phyloP scores from a whole-genome alignment of 2,329 filamentous ascomycete species.

The Botrytis sinoallii region DNA sequence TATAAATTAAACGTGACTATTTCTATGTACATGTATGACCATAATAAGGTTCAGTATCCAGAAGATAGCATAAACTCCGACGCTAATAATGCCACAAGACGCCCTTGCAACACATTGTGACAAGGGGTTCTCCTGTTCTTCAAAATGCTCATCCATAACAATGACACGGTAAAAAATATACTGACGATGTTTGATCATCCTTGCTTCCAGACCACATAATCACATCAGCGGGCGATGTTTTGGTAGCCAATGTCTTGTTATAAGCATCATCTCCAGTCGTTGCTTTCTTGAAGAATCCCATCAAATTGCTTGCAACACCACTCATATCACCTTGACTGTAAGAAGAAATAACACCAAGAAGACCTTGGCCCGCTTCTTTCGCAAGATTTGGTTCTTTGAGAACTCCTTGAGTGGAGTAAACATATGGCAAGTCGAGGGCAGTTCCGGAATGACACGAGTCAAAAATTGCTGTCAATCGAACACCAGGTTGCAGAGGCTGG shows the following conservation, averaged over 20 bases:
- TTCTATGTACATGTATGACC: constrained; percentile 22
- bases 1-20: constrained; percentile 23
- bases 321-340: constrained; percentile 75
- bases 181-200: constrained; percentile 88
- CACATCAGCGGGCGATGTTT: constrained; percentile 92
- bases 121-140: constrained; percentile 44
- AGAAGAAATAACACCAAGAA: constrained; percentile 61
- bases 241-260: constrained; percentile 78
- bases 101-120: constrained; percentile 52
- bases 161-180: constrained; percentile 45
- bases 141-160: constrained; percentile 60
- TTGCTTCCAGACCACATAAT: constrained; percentile 98
- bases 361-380: constrained; percentile 63
- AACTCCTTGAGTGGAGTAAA: constrained; percentile 66
- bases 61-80: constrained; percentile 28
- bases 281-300: constrained; percentile 84
- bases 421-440: constrained; percentile 63
- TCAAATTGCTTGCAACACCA: constrained; percentile 75
- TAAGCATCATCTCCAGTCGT: constrained; percentile 74
- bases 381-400: constrained; percentile 67
- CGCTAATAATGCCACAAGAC: constrained; percentile 45
- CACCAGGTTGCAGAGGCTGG: constrained; percentile 71
- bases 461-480: constrained; percentile 71
- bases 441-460: constrained; percentile 68
- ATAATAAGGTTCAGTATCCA: constrained; percentile 25